Conservation (phyloP, 768 basidiomycete genomes). For the Roridomyces roridus region DNA sequence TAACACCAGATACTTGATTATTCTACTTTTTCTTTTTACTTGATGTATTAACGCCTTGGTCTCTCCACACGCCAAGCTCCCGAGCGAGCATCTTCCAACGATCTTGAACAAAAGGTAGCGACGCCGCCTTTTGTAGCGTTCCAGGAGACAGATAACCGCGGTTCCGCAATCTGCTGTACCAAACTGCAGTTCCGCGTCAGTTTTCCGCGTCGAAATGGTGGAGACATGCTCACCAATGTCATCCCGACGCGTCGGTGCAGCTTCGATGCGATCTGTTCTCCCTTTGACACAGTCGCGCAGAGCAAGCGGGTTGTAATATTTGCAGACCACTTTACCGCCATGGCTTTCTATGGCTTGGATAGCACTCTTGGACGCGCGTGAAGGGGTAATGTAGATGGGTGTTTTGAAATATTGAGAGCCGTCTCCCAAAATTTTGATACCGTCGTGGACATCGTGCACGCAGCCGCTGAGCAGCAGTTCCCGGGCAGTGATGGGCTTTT, state of each 20-base stretch:
- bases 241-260: constrained; percentile 83
- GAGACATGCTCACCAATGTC: constrained; percentile 74
- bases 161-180: constrained; percentile 78
- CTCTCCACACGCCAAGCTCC: constrained; percentile 64
- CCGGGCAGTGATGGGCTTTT: constrained; percentile 86
- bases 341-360: constrained; percentile 81
- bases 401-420: constrained; percentile 70
- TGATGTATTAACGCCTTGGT: constrained; percentile 45
- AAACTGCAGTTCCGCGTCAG: constrained; percentile 51
- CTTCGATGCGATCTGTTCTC: constrained; percentile 70
- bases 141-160: constrained; percentile 75
- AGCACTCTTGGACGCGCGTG: constrained; percentile 86
- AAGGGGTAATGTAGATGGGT: constrained; percentile 81
- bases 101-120: constrained; percentile 66
- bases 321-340: constrained; percentile 87
- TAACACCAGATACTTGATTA: constrained; percentile 55
- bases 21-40: constrained; percentile 40
- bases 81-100: constrained; percentile 72
- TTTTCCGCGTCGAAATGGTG: neutral
- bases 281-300: constrained; percentile 81
- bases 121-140: constrained; percentile 56
- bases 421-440: constrained; percentile 89
- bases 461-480: constrained; percentile 88
- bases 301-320: constrained; percentile 89
- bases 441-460: constrained; percentile 87